Evolutionary conservation across 495 filamentous ascomycete species (phyloP).

Genomic region (Daldinia grandis): DNA sequence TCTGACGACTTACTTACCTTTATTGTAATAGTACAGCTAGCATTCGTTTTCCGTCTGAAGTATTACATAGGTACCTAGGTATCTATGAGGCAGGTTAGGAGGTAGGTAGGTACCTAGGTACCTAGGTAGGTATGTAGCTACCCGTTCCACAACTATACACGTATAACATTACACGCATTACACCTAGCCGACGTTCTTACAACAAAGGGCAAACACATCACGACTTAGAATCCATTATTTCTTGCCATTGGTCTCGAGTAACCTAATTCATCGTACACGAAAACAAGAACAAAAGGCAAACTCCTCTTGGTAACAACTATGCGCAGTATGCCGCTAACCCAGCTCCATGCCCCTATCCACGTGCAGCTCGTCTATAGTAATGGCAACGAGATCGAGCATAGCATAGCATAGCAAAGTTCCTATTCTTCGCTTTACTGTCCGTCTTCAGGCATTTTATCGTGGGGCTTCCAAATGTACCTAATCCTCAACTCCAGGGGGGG

Average conservation of each 20-base stretch:
- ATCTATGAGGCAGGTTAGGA: too few relatives aligned
- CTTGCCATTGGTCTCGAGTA: not conserved
- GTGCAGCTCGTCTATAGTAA: constrained; percentile 2
- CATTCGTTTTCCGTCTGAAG: not conserved
- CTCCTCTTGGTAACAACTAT: constrained; percentile 1
- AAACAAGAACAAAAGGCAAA: not conserved
- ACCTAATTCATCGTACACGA: constrained; percentile 1
- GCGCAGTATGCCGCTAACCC: constrained; percentile 7
- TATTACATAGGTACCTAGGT: not conserved
- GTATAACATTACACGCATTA: not conserved
- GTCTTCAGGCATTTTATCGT: not conserved
- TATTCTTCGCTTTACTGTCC: not conserved
- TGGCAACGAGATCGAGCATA: not conserved
- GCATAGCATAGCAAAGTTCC: not conserved
- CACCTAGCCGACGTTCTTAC: not conserved
- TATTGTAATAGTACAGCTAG: too few relatives aligned
- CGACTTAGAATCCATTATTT: not conserved
- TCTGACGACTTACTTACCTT: not conserved
- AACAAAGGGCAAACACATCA: not conserved
- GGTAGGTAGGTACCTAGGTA: not conserved
- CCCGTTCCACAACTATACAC: not conserved
- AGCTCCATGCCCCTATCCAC: not conserved
- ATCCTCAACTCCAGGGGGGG: not conserved
- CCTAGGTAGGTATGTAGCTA: too few relatives aligned
- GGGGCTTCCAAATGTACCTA: not conserved